phyloP scores from a whole-genome alignment of 805 yeast genomes.

The Hanseniaspora lindneri region DNA sequence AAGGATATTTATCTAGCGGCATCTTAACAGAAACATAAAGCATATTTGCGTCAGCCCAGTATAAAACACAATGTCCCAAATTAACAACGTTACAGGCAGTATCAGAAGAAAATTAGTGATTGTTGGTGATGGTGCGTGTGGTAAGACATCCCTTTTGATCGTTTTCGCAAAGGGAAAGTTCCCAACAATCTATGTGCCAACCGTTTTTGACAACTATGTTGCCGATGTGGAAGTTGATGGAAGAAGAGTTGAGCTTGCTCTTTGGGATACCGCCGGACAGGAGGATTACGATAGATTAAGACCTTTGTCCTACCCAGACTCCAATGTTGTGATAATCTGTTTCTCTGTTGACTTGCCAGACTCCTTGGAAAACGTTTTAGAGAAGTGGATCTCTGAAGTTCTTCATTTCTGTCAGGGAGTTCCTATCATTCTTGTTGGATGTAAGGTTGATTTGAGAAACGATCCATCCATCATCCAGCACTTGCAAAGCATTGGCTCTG shows the following conservation, averaged over 20 bases:
- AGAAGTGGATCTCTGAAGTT: slow-evolving; percentile 91
- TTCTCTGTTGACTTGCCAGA: slow-evolving; percentile 86
- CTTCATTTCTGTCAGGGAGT: slow-evolving; percentile 88
- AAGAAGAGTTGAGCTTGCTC: slow-evolving; percentile 80
- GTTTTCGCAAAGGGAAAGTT: slow-evolving; percentile 77
- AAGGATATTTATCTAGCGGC: no score
- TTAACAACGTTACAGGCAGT: slow-evolving; percentile 24
- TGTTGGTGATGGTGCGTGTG: slow-evolving; percentile 97
- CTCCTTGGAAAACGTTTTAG: slow-evolving; percentile 85
- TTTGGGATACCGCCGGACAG: slow-evolving; percentile 99
- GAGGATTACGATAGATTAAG: slow-evolving; percentile 92
- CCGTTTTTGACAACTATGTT: slow-evolving; percentile 94
- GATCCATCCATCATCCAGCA: slow-evolving; percentile 67
- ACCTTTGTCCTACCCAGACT: slow-evolving; percentile 84
- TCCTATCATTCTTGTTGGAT: slow-evolving; percentile 84
- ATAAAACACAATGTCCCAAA: slow-evolving; percentile 29
- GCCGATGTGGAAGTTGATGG: slow-evolving; percentile 91
- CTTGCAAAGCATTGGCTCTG: slow-evolving; percentile 36
- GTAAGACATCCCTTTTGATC: slow-evolving; percentile 84
- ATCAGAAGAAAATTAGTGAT: slow-evolving; percentile 74
- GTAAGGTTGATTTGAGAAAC: slow-evolving; percentile 79
- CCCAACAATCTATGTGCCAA: slow-evolving; percentile 91
- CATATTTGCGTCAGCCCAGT: no score
- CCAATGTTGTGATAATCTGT: slow-evolving; percentile 83
- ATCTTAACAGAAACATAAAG: no score